phyloP scores from a whole-genome alignment of 805 yeast species.

The Kodamaea jinghongensis region DNA sequence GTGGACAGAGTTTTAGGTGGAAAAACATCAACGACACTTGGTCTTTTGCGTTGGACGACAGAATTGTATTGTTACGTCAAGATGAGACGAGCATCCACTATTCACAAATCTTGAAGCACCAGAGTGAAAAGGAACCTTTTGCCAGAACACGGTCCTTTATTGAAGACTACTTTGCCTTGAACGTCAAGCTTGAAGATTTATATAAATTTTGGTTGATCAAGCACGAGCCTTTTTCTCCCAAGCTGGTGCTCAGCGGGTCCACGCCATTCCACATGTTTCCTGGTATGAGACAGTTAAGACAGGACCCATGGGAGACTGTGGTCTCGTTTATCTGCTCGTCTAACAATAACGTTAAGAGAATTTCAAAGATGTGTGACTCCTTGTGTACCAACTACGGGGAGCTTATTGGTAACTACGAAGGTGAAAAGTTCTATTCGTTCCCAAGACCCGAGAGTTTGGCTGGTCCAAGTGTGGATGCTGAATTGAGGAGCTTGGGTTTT shows the following conservation, averaged over 20 bases:
- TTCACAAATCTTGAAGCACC: conserved; percentile 33
- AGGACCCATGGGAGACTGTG: conserved; percentile 96
- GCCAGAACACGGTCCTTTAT: conserved; percentile 45
- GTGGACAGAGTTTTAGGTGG: conserved; percentile 90
- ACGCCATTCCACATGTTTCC: conserved; percentile 41
- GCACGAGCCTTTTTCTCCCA: conserved; percentile 61
- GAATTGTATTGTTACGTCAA: conserved; percentile 66
- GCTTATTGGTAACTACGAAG: conserved; percentile 51
- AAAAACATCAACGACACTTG: conserved; percentile 59
- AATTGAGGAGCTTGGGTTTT: conserved; percentile 57
- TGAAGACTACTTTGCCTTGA: conserved; percentile 67
- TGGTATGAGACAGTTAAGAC: conserved; percentile 83
- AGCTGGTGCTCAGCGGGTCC: conserved; percentile 38
- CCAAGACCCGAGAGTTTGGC: conserved; percentile 61
- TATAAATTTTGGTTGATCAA: conserved; percentile 59
- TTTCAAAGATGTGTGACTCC: conserved; percentile 86
- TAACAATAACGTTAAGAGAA: conserved; percentile 92
- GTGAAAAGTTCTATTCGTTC: conserved; percentile 62
- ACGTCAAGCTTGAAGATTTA: conserved; percentile 50
- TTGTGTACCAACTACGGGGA: conserved; percentile 70
- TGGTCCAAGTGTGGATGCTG: conserved; percentile 35
- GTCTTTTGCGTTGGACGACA: conserved; percentile 60
- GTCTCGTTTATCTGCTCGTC: conserved; percentile 90
- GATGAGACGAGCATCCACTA: conserved; percentile 51
- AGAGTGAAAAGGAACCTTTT: conserved; percentile 3